Base-by-base conservation (phyloP, 2,329 filamentous ascomycete species). In the Curvularia hawaiiensis region DNA sequence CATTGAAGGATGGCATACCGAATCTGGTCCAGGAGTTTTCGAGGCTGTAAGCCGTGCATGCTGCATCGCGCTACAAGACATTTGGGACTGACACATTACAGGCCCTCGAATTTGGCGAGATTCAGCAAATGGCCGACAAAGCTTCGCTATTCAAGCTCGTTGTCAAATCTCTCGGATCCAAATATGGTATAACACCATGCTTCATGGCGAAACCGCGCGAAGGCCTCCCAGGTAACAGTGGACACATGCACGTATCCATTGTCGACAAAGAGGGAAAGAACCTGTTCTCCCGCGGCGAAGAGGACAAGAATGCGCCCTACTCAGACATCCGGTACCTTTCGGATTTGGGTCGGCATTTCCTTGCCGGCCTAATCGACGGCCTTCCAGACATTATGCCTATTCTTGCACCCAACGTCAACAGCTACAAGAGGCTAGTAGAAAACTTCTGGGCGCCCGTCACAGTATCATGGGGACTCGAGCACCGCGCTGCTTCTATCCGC, bases 401-500 rank as follows among this genome's bases (percentile, higher is more conserved):
- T 57, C 83, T 99, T 12, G 95, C 94, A 0, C 95, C 95, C 0
- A 99, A 92, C 1, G 86, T 99, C 72, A 99, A 99, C 83, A 96
- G 91, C 60, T 99, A 99, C 83, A 99, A 99, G 80, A 89, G 95
- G 3, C 84, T 99, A 0, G 95, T 99, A 2, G 95, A 99, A 81
- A 98, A 98, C 79, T 98, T 97, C 79, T 99, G 95, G 95, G 95
- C 95, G 0, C 95, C 95, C 0, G 95, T 99, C 6, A 97, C 94
- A 0, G 95, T 98, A 0, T 97, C 92, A 0, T 99, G 95, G 95
- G 95, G 95, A 0, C 80, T 97, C 5, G 95, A 98, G 78, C 94
- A 99, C 75, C 91, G 95, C 60, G 93, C 92, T 5, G 94, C 95
- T 0, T 96, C 91, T 0, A 90, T 99, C 64, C 86, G 95, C 18